Percentiles rank a stretch among this genome's conserved stretches.
Evolutionary conservation across 345 rosid genomes (phyloP).

Genomic region (Eucalyptus curtisii): DNA sequence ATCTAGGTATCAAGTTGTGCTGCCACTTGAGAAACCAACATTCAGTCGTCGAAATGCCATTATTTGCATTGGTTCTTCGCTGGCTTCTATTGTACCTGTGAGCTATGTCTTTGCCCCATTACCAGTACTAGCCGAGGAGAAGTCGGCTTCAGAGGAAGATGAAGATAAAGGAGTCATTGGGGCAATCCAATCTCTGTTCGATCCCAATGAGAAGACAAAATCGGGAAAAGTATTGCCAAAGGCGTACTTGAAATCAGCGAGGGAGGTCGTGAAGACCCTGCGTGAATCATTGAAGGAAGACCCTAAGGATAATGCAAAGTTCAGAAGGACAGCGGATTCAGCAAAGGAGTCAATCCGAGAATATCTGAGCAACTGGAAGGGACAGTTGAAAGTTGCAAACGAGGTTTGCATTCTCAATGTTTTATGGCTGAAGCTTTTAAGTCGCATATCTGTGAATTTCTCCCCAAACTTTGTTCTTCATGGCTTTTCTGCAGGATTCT

Average conservation of each 20-base stretch:
- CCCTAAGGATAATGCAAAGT: constrained; percentile 51
- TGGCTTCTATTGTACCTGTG: constrained; percentile 14
- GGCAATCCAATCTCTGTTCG: constrained; percentile 55
- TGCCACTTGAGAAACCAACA: constrained; percentile 1
- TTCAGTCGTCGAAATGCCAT: constrained; percentile 23
- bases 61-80: constrained; percentile 3
- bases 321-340: constrained; percentile 80
- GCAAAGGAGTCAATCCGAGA: constrained; percentile 87
- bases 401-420: constrained; percentile 21
- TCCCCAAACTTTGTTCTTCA: background rate
- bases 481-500: constrained; percentile 48
- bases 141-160: constrained; percentile 9
- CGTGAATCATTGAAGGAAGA: constrained; percentile 76
- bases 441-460: background rate
- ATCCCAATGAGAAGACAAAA: constrained; percentile 71
- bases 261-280: constrained; percentile 70
- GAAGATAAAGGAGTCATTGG: constrained; percentile 49
- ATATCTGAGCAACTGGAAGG: constrained; percentile 75
- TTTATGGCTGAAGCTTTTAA: background rate
- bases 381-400: constrained; percentile 30
- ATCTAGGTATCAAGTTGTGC: background rate
- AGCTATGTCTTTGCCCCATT: constrained; percentile 7
- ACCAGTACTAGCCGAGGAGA: constrained; percentile 24
- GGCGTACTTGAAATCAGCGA: constrained; percentile 82
- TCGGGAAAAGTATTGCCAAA: constrained; percentile 73